These are phyloP conservation scores for Cnidoscolus chayamansa DNA, from an alignment of 441 rosid genomes.

Conservation along the genomic window DNA sequence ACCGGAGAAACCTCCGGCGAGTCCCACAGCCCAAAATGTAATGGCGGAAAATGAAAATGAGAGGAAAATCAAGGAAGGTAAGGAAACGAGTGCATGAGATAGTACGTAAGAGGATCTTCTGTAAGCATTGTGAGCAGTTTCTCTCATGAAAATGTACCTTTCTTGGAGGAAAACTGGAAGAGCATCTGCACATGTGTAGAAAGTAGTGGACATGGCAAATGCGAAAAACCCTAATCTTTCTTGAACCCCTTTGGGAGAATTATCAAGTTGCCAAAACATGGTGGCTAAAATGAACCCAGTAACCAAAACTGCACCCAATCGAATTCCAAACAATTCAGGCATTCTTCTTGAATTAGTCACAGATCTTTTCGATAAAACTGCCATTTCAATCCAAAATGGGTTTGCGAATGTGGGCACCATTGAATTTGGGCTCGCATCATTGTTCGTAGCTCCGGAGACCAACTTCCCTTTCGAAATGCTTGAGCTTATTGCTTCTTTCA, in stretches of 20 bases:
- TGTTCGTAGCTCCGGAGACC: slow-evolving; percentile 58
- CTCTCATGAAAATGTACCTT: slow-evolving; percentile 82
- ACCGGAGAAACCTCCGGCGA: slow-evolving; percentile 64
- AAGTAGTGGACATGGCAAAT: slow-evolving; percentile 81
- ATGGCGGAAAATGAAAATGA: slow-evolving; percentile 51
- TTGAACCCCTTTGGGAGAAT: slow-evolving; percentile 70
- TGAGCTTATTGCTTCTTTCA: slow-evolving; percentile 83
- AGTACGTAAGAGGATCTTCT: slow-evolving; percentile 74
- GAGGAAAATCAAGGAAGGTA: slow-evolving; percentile 55
- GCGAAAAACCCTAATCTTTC: slow-evolving; percentile 79
- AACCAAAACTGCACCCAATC: slow-evolving; percentile 55
- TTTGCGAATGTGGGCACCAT: slow-evolving; percentile 69
- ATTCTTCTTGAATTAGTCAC: slow-evolving; percentile 50
- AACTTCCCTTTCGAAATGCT: slow-evolving; percentile 80
- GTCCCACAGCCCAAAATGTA: slow-evolving; percentile 74
- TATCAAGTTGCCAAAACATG: slow-evolving; percentile 65
- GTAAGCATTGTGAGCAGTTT: slow-evolving; percentile 74
- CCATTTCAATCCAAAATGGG: slow-evolving; percentile 67
- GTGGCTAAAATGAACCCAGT: slow-evolving; percentile 81
- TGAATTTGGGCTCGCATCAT: slow-evolving; percentile 27
- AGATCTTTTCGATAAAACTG: slow-evolving; percentile 53
- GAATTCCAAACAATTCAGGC: slow-evolving; percentile 65
- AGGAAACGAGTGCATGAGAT: slow-evolving; percentile 45
- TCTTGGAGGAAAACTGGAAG: slow-evolving; percentile 78
- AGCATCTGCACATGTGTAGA: slow-evolving; percentile 82